Base-by-base conservation (phyloP, 345 rosid species). In the Nephelium lappaceum region DNA sequence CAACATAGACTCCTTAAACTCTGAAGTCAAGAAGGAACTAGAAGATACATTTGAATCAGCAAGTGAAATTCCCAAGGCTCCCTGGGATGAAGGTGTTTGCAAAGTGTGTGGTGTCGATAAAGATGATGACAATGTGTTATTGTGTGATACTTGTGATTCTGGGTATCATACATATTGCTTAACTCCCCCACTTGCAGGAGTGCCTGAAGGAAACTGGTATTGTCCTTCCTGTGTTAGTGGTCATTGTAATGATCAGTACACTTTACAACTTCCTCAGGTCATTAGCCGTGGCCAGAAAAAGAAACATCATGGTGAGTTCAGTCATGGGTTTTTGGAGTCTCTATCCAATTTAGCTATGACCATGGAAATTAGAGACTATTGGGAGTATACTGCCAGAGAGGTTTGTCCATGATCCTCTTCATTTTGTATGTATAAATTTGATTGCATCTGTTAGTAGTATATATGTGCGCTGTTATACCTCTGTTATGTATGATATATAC, bases 161-260 rank as follows among this genome's bases (percentile, higher is more conserved):
- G 87, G 82, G 25, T 82, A 77, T 74, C 87, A 85, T 47, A 85
- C 82, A 24, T 85, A 82, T 71, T 85, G 87, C 74, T 74, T 85
- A 51, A 78, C 76, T 78, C 87, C 87, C 57, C 83, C 85, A 58
- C 87, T 82, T 18, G 65, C 75, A 31, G 74, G 78, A 57, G 73
- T 85, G 67, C 87, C 87, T 42, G 87, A 79, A 49, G 87, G 87
- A 61, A 82, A 85, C 72, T 85, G 87, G 87, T 85, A 85, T 80
- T 85, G 87, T 71, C 85, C 87, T 21, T 75, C 75, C 25, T 85
- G 85, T 81, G 69, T 61, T 57, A 31, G 67, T 69, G 76, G 79
- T 36, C 63, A 72, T 62, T 47, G 21, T 51, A 36, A n/a, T 19
- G 53, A 5, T 53, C 72, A 76, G 71, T 69, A 49, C 64, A 43